Base-by-base conservation (phyloP, 2,329 filamentous ascomycete genomes). In the Mariannaea sp. region DNA sequence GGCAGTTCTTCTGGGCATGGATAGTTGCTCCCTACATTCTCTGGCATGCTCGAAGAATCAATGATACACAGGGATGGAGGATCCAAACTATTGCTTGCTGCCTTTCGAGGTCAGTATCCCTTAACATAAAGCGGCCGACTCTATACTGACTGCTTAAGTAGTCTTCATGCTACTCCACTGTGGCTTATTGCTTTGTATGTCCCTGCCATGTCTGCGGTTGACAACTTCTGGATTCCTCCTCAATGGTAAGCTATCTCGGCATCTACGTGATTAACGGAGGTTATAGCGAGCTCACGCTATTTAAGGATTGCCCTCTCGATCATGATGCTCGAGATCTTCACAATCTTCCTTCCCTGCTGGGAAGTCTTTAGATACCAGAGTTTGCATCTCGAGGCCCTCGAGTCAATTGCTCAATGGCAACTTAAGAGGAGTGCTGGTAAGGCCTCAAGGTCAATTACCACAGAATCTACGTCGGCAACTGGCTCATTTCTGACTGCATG, bases 11-110 rank as follows among this genome's bases (percentile, higher is more conserved):
- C 52, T 87, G 83, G 84, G 77, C 82, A 12, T 86, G 81, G 78
- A 66, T 84, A 38, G 77, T 83, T 53, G 83, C 84, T 3, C 83
- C 85, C 16, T 74, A 80, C 61, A 75, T 87, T 56, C 77, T 88
- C 3, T 87, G 80, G 78, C 77, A 80, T 59, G 80, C 85, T 30
- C 78, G 84, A 7, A 72, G 77, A 19, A 82, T 89, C 59, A 77
- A 77, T 22, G 86, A 89, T 64, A 85, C 84, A 6, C 83, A 87
- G 61, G 81, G 84, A 50, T 89, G 86, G 86, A 77, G 84, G 9
- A 64, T 80, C 5, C 85, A 88, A 65, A 88, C 85, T 26, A 80
- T 84, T 35, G 73, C 70, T 3, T 81, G 77, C 68, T 75, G 73
- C 56, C 59, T 80, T 42, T 72, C 77, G 26, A 74, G 73, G 76